Base-by-base conservation (phyloP, 2,329 filamentous ascomycete species). In the Blumeriella jaapii region DNA sequence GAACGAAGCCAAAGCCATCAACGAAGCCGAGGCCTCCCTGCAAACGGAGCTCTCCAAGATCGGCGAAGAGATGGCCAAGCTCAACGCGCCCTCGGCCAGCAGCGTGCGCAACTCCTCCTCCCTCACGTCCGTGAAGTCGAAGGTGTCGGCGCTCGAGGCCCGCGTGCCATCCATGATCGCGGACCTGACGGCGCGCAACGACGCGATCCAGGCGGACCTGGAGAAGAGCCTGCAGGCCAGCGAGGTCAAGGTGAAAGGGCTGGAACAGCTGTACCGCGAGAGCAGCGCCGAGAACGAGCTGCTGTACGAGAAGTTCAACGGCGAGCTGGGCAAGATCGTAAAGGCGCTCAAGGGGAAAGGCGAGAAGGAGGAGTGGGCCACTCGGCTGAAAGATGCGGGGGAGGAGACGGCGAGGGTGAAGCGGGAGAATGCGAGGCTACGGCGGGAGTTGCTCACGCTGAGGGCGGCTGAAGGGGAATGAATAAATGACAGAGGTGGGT, bases 191-290 rank as follows among this genome's bases (percentile, higher is more conserved):
- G 64, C 68, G 10, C 72, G 73, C 30, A 75, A 83, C 31, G 64
- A 69, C 6, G 61, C 67, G 3, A 68, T 93, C 32, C 74, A 81
- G 41, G 65, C 64, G 18, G 85, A 93, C 46, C 63, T 93, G 47
- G 75, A 84, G 26, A 73, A 65, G 13, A 78, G 77, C 1, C 65
- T 94, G 10, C 69, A 74, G 49, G 75, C 84, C 2, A 76, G 74
- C 10, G 86, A 95, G 55, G 71, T 70, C 40, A 87, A 91, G 50
- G 78, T 79, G 40, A 81, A 78, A 49, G 80, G 81, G 25, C 74
- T 95, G 34, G 87, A 95, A 55, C 82, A 93, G 59, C 64, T 94
- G 33, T 93, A 93, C 61, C 82, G 84, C 46, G 85, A 94, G 53
- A 74, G 78, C 11, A 85, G 78, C 49, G 82, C 84, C 0, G 89